These are phyloP conservation scores for Pyrenochaeta sp. DNA, from an alignment of 2,329 filamentous ascomycete species.

Conservation along the genomic window DNA sequence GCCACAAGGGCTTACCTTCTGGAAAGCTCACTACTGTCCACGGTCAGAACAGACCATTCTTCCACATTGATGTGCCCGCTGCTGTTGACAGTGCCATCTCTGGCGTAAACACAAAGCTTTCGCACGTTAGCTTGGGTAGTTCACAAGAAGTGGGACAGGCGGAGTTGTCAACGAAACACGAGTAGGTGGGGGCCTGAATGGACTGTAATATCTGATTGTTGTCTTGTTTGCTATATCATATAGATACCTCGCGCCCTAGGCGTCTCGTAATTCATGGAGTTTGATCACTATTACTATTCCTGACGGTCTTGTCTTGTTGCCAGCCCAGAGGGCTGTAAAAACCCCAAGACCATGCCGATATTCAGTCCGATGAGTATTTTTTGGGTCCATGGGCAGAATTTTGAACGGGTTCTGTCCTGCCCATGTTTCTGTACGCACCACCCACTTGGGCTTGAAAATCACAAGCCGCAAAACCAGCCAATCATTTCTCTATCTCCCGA, in stretches of 20 bases:
- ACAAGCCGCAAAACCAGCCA: neutral
- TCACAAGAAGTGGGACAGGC: constrained; percentile 15
- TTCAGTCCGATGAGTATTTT: too few relatives aligned
- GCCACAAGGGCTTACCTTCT: constrained; percentile 25
- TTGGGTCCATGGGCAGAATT: too few relatives aligned
- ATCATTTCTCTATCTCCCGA: neutral
- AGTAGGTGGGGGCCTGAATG: constrained; percentile 1
- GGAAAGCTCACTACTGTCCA: constrained; percentile 73
- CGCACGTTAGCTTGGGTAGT: constrained; percentile 26
- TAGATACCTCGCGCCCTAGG: neutral
- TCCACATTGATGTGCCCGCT: constrained; percentile 91
- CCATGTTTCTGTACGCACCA: too few relatives aligned
- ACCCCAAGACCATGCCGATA: too few relatives aligned
- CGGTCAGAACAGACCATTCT: constrained; percentile 87
- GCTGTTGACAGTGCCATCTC: constrained; percentile 87
- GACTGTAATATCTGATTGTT: neutral
- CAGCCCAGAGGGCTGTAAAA: too few relatives aligned
- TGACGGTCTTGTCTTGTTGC: neutral
- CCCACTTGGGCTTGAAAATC: neutral
- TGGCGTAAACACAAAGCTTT: constrained; percentile 67
- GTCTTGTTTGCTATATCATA: neutral
- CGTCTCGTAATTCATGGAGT: neutral
- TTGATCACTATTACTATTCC: neutral
- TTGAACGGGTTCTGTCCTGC: too few relatives aligned
- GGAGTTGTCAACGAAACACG: constrained; percentile 24